Evolutionary conservation across 2,329 filamentous ascomycete species (phyloP).

Genomic region (Xylariaceae sp.): DNA sequence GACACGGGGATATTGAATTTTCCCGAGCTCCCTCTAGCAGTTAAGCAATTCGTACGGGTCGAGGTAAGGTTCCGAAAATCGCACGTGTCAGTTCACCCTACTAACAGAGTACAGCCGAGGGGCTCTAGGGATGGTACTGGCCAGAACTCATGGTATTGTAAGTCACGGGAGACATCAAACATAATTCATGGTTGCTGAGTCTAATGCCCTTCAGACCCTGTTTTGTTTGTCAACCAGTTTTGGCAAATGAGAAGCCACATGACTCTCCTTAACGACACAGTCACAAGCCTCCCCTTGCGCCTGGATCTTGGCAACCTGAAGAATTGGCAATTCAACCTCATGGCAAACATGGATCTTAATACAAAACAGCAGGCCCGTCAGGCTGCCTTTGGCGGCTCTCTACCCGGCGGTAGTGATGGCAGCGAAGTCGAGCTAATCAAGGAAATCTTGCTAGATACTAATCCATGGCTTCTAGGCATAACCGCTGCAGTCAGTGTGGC

Average conservation of each 20-base stretch:
- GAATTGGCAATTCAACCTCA: slow-evolving; percentile 85
- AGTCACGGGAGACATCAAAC: slow-evolving; percentile 27
- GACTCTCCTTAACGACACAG: slow-evolving; percentile 85
- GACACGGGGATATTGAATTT: slow-evolving; percentile 69
- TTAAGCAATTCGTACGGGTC: slow-evolving; percentile 72
- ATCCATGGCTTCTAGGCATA: slow-evolving; percentile 77
- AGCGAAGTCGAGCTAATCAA: slow-evolving; percentile 97
- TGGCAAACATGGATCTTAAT: slow-evolving; percentile 80
- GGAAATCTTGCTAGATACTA: slow-evolving; percentile 89
- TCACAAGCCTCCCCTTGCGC: slow-evolving; percentile 74
- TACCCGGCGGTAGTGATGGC: slow-evolving; percentile 79
- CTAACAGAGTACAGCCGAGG: slow-evolving; percentile 42
- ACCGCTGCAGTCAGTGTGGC: slow-evolving; percentile 81
- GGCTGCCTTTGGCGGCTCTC: slow-evolving; percentile 64
- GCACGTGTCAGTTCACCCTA: neutral
- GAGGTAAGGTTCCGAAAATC: slow-evolving; percentile 46
- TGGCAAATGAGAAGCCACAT: slow-evolving; percentile 94
- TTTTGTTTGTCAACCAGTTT: slow-evolving; percentile 91
- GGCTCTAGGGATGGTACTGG: slow-evolving; percentile 79
- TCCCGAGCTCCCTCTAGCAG: slow-evolving; percentile 63
- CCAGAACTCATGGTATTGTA: slow-evolving; percentile 85
- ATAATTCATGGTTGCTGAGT: neutral
- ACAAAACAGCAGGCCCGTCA: slow-evolving; percentile 78
- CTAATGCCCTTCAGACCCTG: slow-evolving; percentile 57
- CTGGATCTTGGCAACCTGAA: slow-evolving; percentile 78